Conservation (phyloP, 768 basidiomycete genomes). For the Hericium erinaceus region DNA sequence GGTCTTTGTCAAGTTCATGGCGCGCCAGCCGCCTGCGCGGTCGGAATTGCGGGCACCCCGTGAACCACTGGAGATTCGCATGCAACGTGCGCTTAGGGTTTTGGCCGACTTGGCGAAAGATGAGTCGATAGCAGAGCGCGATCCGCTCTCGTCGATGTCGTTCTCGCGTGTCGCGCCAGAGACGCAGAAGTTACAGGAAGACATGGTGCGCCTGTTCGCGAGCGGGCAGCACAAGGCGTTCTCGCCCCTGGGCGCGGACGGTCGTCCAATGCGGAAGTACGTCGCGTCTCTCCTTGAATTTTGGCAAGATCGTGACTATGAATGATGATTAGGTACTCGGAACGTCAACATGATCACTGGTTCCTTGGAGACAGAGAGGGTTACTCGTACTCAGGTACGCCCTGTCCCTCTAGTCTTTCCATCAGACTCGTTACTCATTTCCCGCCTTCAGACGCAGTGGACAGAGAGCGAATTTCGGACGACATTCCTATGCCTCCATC, state of each 20-base stretch:
- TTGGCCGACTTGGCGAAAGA: slow-evolving; percentile 6
- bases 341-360: slow-evolving; percentile 13
- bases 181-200: not conserved
- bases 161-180: slow-evolving; percentile 10
- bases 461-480: too few species aligned
- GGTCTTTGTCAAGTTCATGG: slow-evolving; percentile 16
- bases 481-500: too few species aligned
- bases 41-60: slow-evolving; percentile 1
- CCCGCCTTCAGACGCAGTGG: too few species aligned
- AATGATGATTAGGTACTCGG: slow-evolving; percentile 8
- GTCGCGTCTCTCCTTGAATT: not conserved
- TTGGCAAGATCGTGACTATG: too few species aligned
- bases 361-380: slow-evolving; percentile 11
- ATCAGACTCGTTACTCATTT: too few species aligned
- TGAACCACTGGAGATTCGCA: not conserved
- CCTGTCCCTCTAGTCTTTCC: not conserved
- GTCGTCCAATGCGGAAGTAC: slow-evolving; percentile 12
- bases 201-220: slow-evolving; percentile 1
- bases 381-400: slow-evolving; percentile 9
- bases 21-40: slow-evolving; percentile 6
- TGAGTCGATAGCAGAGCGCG: not conserved
- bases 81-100: slow-evolving; percentile 4
- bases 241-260: slow-evolving; percentile 8
- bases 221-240: slow-evolving; percentile 9
- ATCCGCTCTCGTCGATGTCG: slow-evolving; percentile 9